Evolutionary conservation across 805 yeast genomes (phyloP).

Genomic region (Ogataea dorogensis): DNA sequence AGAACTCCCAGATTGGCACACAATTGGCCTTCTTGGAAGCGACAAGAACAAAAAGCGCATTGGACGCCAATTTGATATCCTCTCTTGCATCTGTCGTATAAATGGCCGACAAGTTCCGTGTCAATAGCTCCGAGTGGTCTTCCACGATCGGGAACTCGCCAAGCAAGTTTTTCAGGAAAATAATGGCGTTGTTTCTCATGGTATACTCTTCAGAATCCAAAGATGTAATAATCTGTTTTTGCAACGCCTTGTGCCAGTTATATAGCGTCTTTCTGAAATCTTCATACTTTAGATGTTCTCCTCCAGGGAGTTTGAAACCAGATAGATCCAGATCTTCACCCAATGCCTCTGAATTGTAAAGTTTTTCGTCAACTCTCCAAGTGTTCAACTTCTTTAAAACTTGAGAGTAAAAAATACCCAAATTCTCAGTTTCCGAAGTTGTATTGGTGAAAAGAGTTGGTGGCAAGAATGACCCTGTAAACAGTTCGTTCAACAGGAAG

Average conservation of each 20-base stretch:
- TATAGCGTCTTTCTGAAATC: conserved; percentile 42
- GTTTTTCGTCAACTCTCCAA: conserved; percentile 40
- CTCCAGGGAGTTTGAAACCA: conserved; percentile 23
- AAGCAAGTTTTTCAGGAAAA: conserved; percentile 62
- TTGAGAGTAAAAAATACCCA: conserved; percentile 70
- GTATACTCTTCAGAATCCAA: conserved; percentile 60
- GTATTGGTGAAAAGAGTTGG: conserved; percentile 70
- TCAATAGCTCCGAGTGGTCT: conserved; percentile 58
- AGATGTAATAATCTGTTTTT: conserved; percentile 42
- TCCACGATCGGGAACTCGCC: conserved; percentile 66
- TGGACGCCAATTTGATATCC: conserved; percentile 76
- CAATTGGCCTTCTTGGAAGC: conserved; percentile 52
- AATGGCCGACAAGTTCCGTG: conserved; percentile 47
- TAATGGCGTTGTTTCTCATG: conserved; percentile 77
- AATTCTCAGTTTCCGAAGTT: conserved; percentile 73
- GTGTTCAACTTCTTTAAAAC: conserved; percentile 41
- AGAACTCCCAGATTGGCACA: conserved; percentile 56
- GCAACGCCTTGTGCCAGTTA: conserved; percentile 54
- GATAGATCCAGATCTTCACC: conserved; percentile 13
- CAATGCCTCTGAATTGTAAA: conserved; percentile 32
- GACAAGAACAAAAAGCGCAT: conserved; percentile 66
- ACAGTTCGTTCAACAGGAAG: conserved; percentile 44
- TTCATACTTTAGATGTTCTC: conserved; percentile 30
- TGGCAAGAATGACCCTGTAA: conserved; percentile 42
- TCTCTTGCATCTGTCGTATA: conserved; percentile 60